Conservation (phyloP, 106 monocot species). For the Gastrodia elata region DNA sequence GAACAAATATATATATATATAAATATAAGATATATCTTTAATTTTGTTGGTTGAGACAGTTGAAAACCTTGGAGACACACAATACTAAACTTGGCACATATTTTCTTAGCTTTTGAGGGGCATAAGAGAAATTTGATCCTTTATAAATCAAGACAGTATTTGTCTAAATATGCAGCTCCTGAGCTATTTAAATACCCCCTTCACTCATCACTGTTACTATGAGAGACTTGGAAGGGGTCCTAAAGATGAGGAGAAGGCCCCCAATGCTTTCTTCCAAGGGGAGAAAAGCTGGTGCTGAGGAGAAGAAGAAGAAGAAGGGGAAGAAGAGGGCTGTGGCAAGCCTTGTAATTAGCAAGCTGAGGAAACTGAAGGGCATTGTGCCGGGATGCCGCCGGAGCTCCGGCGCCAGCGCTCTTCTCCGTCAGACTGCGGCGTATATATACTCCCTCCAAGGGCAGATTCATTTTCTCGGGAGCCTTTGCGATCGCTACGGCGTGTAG, state of each 20-base stretch:
- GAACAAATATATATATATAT: too few relatives aligned
- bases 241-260: neutral
- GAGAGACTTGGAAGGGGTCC: neutral
- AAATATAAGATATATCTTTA: neutral
- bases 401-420: neutral
- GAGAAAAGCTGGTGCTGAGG: neutral
- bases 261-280: neutral
- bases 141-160: neutral
- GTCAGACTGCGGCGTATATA: neutral
- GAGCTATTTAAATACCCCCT: neutral
- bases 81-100: neutral
- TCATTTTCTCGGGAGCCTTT: neutral
- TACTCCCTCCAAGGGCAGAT: neutral
- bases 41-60: neutral
- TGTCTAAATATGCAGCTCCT: neutral
- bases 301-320: neutral
- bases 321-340: neutral
- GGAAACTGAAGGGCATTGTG: neutral
- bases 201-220: neutral
- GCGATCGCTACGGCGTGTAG: neutral
- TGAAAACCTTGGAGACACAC: neutral
- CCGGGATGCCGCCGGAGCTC: constrained; percentile 3
- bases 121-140: neutral
- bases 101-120: neutral
- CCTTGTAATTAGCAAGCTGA: neutral